These are phyloP conservation scores for Kwoniella dendrophila DNA, from an alignment of 768 basidiomycete genomes.

Conservation along the genomic window DNA sequence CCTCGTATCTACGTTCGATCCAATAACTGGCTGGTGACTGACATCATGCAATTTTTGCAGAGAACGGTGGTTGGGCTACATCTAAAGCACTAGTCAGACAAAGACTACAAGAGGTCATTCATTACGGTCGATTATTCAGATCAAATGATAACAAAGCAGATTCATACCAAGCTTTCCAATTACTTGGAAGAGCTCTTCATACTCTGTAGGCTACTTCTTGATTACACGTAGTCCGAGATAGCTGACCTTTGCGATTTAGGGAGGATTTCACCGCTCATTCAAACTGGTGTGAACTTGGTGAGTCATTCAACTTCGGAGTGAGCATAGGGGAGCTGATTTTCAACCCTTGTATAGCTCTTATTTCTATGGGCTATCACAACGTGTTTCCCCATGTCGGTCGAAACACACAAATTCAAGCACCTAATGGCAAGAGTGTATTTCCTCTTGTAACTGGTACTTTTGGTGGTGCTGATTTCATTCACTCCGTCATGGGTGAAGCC, in stretches of 20 bases:
- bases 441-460: conserved; percentile 77
- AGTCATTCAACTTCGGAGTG: background rate
- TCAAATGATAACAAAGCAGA: conserved; percentile 58
- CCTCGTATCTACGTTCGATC: no score
- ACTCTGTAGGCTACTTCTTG: conserved; percentile 32
- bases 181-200: conserved; percentile 66
- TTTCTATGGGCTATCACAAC: conserved; percentile 70
- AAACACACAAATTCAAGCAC: conserved; percentile 70
- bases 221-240: background rate
- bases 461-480: conserved; percentile 55
- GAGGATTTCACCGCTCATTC: conserved; percentile 85
- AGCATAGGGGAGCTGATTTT: no score
- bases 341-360: conserved; percentile 59
- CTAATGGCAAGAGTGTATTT: conserved; percentile 72
- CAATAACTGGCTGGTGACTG: background rate
- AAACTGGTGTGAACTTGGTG: conserved; percentile 72
- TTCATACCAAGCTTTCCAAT: conserved; percentile 63
- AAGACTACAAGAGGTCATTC: conserved; percentile 75
- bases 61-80: conserved; percentile 79
- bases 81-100: conserved; percentile 62
- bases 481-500: conserved; percentile 57
- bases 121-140: conserved; percentile 68
- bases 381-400: conserved; percentile 89
- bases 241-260: conserved; percentile 48
- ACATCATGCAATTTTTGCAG: conserved; percentile 16